Base-by-base conservation (phyloP, 176 grass and related monocot genomes). In the Tillandsia leiboldiana region DNA sequence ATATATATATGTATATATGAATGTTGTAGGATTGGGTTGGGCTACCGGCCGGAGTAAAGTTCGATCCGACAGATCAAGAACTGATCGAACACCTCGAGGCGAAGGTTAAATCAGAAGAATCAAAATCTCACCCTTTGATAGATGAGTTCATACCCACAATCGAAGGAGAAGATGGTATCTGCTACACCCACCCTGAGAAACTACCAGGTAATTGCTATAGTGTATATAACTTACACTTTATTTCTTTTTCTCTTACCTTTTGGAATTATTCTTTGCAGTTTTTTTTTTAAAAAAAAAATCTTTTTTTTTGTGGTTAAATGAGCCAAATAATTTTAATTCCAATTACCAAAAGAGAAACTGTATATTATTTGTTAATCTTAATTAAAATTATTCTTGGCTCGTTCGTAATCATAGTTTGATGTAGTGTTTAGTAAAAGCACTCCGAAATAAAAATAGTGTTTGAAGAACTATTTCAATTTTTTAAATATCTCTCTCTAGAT, bases 141-240 rank as follows among this genome's bases (percentile, higher is more conserved):
- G 89, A 97, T 68, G 89, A 93, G 70, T 97, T 97, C 77, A 97
- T 97, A 84, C 77, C 84, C 57, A 93, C 89, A 50, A 93, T 97
- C 67, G 82, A 97, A 65, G 94, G 94, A 70, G 89, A 97, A 63
- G 90, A 90, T 23, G 94, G 89, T 69, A 97, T 97, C 80, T 97
- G 94, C 70, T 97, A 97, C 75, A 93, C 94, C 65, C 86, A 93
- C 77, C 94, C 94, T 64, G 86, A 93, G 73, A 90, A 80, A 83
- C 79, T 97, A 33, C 94, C 94, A 85, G 94, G 94, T 90, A 76
- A 61, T 48, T 73, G 15, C 33, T 26, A 65, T 65, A 11, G 18
- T 42, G 48, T 18, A 61, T 18, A 9, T 61, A 61, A n/a, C 15
- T 1, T 10, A 10, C 17, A 61, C 56, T 61, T 18, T 23, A 18